A percentile compares a stretch with the other conserved stretches of the same genome.
These are phyloP conservation scores for Kodamaea kaohsiungensis DNA, from an alignment of 805 yeast species.

Conservation along the genomic window DNA sequence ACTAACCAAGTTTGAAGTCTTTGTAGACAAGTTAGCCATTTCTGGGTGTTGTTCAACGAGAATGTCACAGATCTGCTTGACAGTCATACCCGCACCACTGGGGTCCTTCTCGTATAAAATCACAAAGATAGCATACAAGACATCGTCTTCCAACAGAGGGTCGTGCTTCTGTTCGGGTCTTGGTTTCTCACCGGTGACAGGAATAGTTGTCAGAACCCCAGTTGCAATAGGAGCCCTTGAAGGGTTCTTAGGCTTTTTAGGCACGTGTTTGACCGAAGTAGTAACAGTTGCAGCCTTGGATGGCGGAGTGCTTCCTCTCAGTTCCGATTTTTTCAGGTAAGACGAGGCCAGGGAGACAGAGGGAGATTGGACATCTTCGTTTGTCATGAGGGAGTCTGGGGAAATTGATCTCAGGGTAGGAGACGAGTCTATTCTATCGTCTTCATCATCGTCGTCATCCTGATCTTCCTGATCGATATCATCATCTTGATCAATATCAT, in stretches of 20 bases:
- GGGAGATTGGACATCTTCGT: constrained; percentile 9
- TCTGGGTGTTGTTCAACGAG: constrained; percentile 76
- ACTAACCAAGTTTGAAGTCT: constrained; percentile 76
- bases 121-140: constrained; percentile 70
- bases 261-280: constrained; percentile 10
- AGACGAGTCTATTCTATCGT: constrained; percentile 15
- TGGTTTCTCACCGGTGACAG: constrained; percentile 73
- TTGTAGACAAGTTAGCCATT: constrained; percentile 78
- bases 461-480: background rate
- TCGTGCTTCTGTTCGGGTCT: constrained; percentile 64
- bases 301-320: constrained; percentile 34
- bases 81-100: constrained; percentile 81
- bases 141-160: constrained; percentile 69
- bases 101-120: constrained; percentile 70
- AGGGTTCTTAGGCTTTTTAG: constrained; percentile 37
- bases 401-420: constrained; percentile 43
- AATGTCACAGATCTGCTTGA: constrained; percentile 80
- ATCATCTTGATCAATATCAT: background rate
- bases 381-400: constrained; percentile 43
- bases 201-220: constrained; percentile 76
- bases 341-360: constrained; percentile 11
- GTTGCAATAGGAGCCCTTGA: constrained; percentile 59
- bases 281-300: background rate
- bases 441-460: constrained; percentile 3
- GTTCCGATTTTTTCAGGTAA: constrained; percentile 11